Percentiles rank a stretch among this genome's conserved stretches.
Evolutionary conservation across 2,329 filamentous ascomycete species (phyloP).

Genomic region (Fusarium poae): DNA sequence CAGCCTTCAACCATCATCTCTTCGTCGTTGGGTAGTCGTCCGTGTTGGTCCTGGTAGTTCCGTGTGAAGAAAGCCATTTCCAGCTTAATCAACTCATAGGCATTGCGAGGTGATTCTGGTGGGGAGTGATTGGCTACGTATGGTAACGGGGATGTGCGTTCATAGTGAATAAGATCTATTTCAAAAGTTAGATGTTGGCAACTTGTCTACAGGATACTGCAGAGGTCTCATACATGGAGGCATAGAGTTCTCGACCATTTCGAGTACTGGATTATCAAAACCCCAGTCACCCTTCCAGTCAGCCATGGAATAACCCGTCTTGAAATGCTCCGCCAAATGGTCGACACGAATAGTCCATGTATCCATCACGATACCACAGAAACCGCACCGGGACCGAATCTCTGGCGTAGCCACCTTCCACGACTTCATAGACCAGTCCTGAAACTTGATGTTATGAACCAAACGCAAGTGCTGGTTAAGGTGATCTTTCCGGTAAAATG

Average conservation of each 20-base stretch:
- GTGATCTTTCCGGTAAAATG: slow-evolving; percentile 76
- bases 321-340: slow-evolving; percentile 77
- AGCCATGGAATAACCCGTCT: slow-evolving; percentile 74
- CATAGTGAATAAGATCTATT: slow-evolving; percentile 73
- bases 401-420: slow-evolving; percentile 73
- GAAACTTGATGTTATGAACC: slow-evolving; percentile 72
- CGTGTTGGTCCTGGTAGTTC: slow-evolving; percentile 59
- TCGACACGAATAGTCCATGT: slow-evolving; percentile 72
- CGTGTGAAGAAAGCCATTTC: slow-evolving; percentile 67
- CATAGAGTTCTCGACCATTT: slow-evolving; percentile 75
- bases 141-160: slow-evolving; percentile 68
- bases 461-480: slow-evolving; percentile 74
- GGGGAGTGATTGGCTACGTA: slow-evolving; percentile 62
- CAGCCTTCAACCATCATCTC: slow-evolving; percentile 71
- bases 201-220: slow-evolving; percentile 54
- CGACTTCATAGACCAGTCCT: slow-evolving; percentile 72
- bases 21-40: slow-evolving; percentile 61
- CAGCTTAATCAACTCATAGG: slow-evolving; percentile 72
- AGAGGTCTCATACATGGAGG: slow-evolving; percentile 69
- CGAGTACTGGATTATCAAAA: slow-evolving; percentile 71
- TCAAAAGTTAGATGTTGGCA: slow-evolving; percentile 58
- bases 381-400: slow-evolving; percentile 74
- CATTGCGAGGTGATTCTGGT: slow-evolving; percentile 64
- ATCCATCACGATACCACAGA: slow-evolving; percentile 72
- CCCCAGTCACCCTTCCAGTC: slow-evolving; percentile 79